A percentile compares a stretch with the other conserved stretches of the same genome.
These are phyloP conservation scores for Lepidium aucheri DNA, from an alignment of 345 rosid species.

Conservation along the genomic window DNA sequence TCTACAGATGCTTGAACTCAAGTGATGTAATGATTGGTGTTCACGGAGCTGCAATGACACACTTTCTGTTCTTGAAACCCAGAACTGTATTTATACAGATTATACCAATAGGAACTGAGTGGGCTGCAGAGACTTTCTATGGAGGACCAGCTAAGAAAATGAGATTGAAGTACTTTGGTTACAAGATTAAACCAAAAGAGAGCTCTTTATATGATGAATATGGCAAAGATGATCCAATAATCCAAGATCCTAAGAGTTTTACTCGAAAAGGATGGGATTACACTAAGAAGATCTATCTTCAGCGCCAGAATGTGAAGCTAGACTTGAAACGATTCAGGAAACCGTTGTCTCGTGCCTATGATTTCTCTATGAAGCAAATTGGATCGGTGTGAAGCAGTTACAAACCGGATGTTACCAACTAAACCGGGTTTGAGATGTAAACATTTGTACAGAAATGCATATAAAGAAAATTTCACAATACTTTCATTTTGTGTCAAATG, in stretches of 20 bases:
- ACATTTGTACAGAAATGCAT: background rate
- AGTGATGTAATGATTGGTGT: slow-evolving; percentile 75
- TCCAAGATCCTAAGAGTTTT: slow-evolving; percentile 47
- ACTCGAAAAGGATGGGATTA: slow-evolving; percentile 60
- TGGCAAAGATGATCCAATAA: slow-evolving; percentile 46
- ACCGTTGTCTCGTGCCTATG: slow-evolving; percentile 42
- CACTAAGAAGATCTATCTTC: slow-evolving; percentile 67
- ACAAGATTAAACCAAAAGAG: slow-evolving; percentile 50
- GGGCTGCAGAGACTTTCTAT: slow-evolving; percentile 74
- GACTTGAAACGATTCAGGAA: slow-evolving; percentile 46
- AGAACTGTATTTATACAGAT: slow-evolving; percentile 62
- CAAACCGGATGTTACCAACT: background rate
- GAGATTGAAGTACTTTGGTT: slow-evolving; percentile 51
- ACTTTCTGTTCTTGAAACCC: slow-evolving; percentile 67
- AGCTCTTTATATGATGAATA: slow-evolving; percentile 57
- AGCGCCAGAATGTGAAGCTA: slow-evolving; percentile 48
- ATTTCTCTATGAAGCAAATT: slow-evolving; percentile 5
- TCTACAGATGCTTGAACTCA: slow-evolving; percentile 46
- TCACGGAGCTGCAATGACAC: slow-evolving; percentile 89
- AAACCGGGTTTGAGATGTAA: background rate
- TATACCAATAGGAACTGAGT: slow-evolving; percentile 71
- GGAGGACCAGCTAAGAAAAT: slow-evolving; percentile 68
- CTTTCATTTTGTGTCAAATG: background rate
- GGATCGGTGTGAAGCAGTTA: background rate
- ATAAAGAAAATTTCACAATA: background rate